phyloP scores from a whole-genome alignment of 441 rosid species.

The Pelargonium cotyledonis region DNA sequence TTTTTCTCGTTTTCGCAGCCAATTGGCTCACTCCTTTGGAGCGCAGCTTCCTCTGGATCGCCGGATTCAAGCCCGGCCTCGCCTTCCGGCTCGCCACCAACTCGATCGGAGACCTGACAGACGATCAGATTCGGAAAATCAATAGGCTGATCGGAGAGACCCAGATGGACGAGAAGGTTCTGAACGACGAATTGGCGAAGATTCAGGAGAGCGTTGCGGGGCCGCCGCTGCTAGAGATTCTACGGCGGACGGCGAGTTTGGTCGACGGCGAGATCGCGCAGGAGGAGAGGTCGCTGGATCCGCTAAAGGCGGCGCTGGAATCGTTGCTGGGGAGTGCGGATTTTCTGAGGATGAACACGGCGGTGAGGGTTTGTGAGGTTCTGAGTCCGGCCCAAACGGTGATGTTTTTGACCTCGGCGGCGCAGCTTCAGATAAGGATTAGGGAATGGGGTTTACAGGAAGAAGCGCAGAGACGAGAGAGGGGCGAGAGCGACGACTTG shows the following conservation, averaged over 20 bases:
- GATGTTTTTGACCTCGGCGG: neutral
- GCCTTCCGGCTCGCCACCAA: constrained; percentile 26
- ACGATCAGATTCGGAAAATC: constrained; percentile 27
- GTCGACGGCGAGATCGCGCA: neutral
- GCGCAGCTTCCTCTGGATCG: constrained; percentile 36
- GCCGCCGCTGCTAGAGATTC: constrained; percentile 25
- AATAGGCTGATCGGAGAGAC: constrained; percentile 25
- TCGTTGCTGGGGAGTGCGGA: neutral
- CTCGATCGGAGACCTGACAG: constrained; percentile 32
- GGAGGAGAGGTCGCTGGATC: neutral
- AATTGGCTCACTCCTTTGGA: constrained; percentile 41
- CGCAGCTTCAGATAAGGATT: neutral
- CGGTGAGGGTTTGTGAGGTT: neutral
- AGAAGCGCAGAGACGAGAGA: neutral
- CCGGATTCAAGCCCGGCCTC: constrained; percentile 42
- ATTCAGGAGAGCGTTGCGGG: constrained; percentile 43
- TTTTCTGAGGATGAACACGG: neutral
- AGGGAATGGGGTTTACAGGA: neutral
- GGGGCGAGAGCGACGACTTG: neutral
- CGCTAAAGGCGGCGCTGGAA: neutral
- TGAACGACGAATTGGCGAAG: constrained; percentile 36
- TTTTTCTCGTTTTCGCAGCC: constrained; percentile 34
- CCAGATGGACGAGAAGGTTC: constrained; percentile 25
- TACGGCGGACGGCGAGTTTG: neutral
- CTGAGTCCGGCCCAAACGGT: neutral